A percentile compares a stretch with the other conserved stretches of the same genome.
These are phyloP conservation scores for Eucalyptus pauciflora DNA, from an alignment of 345 rosid genomes.

Conservation along the genomic window DNA sequence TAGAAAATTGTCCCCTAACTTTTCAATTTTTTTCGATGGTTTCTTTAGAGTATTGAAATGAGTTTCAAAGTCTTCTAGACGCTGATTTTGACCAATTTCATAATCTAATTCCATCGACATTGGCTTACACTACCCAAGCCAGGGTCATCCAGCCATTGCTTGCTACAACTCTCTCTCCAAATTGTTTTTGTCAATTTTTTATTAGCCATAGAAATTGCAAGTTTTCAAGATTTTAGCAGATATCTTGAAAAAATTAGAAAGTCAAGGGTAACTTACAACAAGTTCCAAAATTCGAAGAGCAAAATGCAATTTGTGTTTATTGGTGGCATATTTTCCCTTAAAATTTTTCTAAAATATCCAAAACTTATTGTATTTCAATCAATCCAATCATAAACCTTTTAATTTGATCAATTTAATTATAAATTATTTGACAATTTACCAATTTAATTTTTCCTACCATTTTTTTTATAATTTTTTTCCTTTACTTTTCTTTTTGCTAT, in stretches of 20 bases:
- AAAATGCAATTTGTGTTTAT: background rate
- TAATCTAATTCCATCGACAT: background rate
- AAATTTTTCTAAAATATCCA: background rate
- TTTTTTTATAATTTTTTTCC: background rate
- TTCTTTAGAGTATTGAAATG: background rate
- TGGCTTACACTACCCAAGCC: background rate
- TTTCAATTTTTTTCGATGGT: background rate
- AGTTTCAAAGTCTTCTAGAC: background rate
- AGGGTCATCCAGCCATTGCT: background rate
- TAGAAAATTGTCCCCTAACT: background rate
- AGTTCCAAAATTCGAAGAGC: background rate
- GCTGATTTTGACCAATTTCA: background rate
- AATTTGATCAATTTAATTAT: background rate
- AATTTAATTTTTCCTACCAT: background rate
- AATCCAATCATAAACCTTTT: background rate
- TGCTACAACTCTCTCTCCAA: background rate
- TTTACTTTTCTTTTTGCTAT: too few relatives aligned
- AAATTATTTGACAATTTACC: fast-evolving
- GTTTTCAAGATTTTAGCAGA: background rate
- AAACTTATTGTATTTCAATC: fast-evolving
- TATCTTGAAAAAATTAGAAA: background rate
- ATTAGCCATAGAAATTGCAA: background rate
- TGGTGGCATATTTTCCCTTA: background rate
- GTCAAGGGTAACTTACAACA: background rate
- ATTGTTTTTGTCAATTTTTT: background rate